Conservation (phyloP, 768 basidiomycete genomes). For the Royoungia palumana region DNA sequence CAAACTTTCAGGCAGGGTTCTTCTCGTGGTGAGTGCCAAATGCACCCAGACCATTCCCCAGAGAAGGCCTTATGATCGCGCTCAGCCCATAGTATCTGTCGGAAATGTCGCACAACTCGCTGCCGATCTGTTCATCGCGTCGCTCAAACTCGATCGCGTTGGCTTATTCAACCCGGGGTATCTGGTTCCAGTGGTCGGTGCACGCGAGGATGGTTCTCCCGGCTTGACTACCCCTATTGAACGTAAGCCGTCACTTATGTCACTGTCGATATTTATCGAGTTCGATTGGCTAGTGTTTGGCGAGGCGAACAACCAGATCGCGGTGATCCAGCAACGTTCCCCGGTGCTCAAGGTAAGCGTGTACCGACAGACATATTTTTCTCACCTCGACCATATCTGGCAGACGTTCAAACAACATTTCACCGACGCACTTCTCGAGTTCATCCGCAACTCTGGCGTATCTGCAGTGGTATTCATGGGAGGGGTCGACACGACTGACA, state of each 20-base stretch:
- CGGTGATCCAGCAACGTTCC: slow-evolving; percentile 75
- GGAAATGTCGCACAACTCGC: slow-evolving; percentile 83
- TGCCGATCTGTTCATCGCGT: slow-evolving; percentile 68
- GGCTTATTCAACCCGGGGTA: slow-evolving; percentile 62
- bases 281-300: slow-evolving; percentile 55
- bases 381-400: not conserved
- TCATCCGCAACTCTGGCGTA: slow-evolving; percentile 49
- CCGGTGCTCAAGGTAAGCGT: slow-evolving; percentile 66
- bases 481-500: slow-evolving; percentile 70
- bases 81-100: slow-evolving; percentile 69
- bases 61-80: slow-evolving; percentile 6
- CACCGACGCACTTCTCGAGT: slow-evolving; percentile 52
- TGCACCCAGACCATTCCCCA: not conserved
- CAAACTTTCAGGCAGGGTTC: slow-evolving; percentile 28
- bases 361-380: not conserved
- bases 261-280: not conserved
- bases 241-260: slow-evolving; percentile 42
- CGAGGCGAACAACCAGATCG: slow-evolving; percentile 43
- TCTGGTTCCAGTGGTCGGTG: slow-evolving; percentile 70
- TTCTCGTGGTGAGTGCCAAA: slow-evolving; percentile 30
- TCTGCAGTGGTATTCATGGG: slow-evolving; percentile 61
- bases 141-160: slow-evolving; percentile 55
- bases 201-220: slow-evolving; percentile 54
- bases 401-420: slow-evolving; percentile 71
- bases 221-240: slow-evolving; percentile 76